Conservation (phyloP, 257 asterid genomes). For the Scutellaria baicalensis region DNA sequence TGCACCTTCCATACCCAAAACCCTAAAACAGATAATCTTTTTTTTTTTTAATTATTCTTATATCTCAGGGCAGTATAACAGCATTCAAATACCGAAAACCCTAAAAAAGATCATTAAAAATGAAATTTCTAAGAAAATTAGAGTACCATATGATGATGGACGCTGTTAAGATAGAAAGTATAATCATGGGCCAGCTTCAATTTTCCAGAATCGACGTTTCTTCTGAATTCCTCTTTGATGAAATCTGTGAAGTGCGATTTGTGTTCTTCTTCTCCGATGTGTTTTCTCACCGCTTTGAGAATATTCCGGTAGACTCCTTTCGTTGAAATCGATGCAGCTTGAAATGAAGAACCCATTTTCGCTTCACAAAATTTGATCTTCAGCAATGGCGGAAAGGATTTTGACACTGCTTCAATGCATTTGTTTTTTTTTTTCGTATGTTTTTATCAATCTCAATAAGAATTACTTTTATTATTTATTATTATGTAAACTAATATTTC, state of each 20-base stretch:
- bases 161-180: conserved; percentile 61
- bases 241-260: conserved; percentile 59
- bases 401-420: neutral
- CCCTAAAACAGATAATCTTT: neutral
- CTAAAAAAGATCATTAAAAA: neutral
- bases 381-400: neutral
- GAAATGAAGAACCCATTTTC: conserved; percentile 37
- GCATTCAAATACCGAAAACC: neutral
- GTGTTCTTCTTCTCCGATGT: conserved; percentile 58
- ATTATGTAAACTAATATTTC: too few species aligned
- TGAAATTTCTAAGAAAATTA: neutral
- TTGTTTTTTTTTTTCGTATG: too few species aligned
- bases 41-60: too few species aligned
- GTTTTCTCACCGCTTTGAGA: conserved; percentile 58
- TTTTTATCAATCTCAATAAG: too few species aligned
- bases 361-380: neutral
- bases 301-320: conserved; percentile 58
- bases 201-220: conserved; percentile 6
- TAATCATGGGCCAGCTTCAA: conserved; percentile 69
- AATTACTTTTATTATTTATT: too few species aligned
- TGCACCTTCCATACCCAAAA: neutral
- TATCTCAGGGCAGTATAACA: neutral
- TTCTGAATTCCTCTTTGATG: conserved; percentile 64
- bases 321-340: conserved; percentile 20
- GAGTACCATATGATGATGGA: conserved; percentile 80